These are phyloP conservation scores for Eimeria zaria DNA, from an alignment of 169 alveolate genomes.

Conservation along the genomic window DNA sequence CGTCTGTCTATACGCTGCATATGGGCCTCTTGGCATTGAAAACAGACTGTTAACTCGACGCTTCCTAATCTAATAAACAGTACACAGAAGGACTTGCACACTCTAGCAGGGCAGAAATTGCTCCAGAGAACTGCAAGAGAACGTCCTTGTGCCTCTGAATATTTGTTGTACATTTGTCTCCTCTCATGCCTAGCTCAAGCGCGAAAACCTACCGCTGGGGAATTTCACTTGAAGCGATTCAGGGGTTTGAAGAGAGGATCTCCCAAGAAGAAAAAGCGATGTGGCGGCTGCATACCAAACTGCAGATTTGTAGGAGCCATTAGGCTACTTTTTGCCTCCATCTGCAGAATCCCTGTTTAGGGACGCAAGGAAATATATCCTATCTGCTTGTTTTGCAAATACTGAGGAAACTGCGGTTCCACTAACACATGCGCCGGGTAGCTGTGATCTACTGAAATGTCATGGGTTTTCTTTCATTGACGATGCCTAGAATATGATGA, in stretches of 20 bases:
- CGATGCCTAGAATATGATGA: too few relatives aligned
- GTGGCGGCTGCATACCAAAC: not conserved
- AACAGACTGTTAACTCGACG: too few relatives aligned
- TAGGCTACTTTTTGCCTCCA: not conserved
- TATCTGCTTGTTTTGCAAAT: not conserved
- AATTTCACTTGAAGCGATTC: not conserved
- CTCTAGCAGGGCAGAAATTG: too few relatives aligned
- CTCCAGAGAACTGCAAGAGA: too few relatives aligned
- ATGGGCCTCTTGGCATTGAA: too few relatives aligned
- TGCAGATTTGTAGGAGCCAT: not conserved
- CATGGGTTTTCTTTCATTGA: too few relatives aligned
- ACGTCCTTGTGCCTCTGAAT: not conserved
- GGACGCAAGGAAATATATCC: not conserved
- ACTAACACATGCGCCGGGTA: not conserved
- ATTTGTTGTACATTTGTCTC: not conserved
- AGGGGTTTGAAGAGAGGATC: not conserved
- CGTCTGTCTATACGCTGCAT: too few relatives aligned
- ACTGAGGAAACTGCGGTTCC: not conserved
- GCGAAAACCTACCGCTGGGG: not conserved
- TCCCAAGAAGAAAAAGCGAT: not conserved
- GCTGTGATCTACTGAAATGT: not conserved
- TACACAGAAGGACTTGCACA: too few relatives aligned
- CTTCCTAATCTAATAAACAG: too few relatives aligned
- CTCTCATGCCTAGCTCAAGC: not conserved
- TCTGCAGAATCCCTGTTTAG: not conserved